Evolutionary conservation across 768 basidiomycete genomes (phyloP).

Genomic region (Pisolithus tinctorius): DNA sequence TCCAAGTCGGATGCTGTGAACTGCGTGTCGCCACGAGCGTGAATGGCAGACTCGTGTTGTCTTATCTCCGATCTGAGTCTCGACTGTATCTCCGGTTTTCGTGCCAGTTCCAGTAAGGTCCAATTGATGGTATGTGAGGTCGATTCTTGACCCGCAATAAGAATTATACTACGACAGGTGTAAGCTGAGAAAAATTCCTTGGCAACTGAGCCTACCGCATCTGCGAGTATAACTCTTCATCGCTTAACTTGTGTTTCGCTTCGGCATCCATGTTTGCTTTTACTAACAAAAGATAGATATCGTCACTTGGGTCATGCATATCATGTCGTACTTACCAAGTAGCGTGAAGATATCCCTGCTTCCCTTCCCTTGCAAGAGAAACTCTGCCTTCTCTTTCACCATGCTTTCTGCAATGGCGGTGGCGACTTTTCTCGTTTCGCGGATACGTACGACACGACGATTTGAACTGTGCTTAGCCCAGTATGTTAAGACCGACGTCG

Average conservation of each 20-base stretch:
- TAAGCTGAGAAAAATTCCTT: neutral
- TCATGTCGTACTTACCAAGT: conserved; percentile 26
- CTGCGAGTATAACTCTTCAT: conserved; percentile 7
- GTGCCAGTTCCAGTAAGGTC: conserved; percentile 58
- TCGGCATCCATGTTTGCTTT: conserved; percentile 23
- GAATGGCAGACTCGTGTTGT: conserved; percentile 14
- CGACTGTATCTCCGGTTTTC: conserved; percentile 49
- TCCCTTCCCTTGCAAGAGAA: conserved; percentile 3
- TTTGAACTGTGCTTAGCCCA: conserved; percentile 24
- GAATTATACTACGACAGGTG: conserved; percentile 29
- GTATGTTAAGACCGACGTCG: conserved; percentile 27
- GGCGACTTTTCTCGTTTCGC: neutral
- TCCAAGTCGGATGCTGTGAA: conserved; percentile 42
- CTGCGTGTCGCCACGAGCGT: conserved; percentile 30
- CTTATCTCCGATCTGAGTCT: conserved; percentile 55
- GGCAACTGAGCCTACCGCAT: conserved; percentile 14
- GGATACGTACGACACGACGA: conserved; percentile 8
- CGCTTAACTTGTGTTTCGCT: conserved; percentile 17
- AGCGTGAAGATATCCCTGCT: conserved; percentile 20
- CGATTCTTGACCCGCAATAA: conserved; percentile 54
- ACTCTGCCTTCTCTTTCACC: conserved; percentile 10
- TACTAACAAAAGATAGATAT: conserved; percentile 9
- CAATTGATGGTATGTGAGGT: conserved; percentile 53
- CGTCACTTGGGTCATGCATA: accelerated
- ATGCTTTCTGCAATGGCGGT: conserved; percentile 3